Evolutionary conservation across 305 asterid species (phyloP), one percentile per base, ranked within the genome.

Genomic region (Fraxinus greggii): DNA sequence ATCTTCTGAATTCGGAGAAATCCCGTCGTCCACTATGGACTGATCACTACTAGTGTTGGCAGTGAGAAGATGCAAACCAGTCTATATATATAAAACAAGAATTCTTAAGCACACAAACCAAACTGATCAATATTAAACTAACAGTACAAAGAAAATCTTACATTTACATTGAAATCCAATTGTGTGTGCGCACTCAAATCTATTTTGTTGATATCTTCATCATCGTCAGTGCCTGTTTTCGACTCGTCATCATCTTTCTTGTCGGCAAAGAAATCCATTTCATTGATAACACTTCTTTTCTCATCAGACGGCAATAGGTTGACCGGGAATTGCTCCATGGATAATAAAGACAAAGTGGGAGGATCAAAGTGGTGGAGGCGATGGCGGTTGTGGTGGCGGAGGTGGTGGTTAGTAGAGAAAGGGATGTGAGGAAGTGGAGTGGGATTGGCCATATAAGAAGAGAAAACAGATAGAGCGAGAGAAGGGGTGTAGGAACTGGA

Each of bases 31-130:
- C 26, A 88, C 90, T 3, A 85, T 38, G 19, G 97, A 91, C 85
- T 88, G 93, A 32, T 94, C 95, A 13, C 91, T 87, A 28, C 89
- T 89, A 5, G 89, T 87, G 78, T 90, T 93, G 6, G 92, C 86
- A 3, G 97, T 94, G 23, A 87, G 90, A 51, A 95, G 98, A 74
- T 91, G 93, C 92, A 96, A 89, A 10, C 94, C 95, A 40, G 97
- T 96, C 99, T 96, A 80, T 31, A 2, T 28, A 42, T 23, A 35
- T 10, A 75, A 76, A 23, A 28, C 6, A 38, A 5, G 24, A 40
- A 51, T 28, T 73, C 72, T 45, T 42, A 76, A 74, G 36, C 54
- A 21, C 23, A 36, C 28, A 7, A 61, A 82, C 51, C 17, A 4
- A 36, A 42, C 19, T 24, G 29, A 75, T 23, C 3, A 42, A 26